Base-by-base conservation (phyloP, 179 eudicot species). In the Pouteria campechiana region DNA sequence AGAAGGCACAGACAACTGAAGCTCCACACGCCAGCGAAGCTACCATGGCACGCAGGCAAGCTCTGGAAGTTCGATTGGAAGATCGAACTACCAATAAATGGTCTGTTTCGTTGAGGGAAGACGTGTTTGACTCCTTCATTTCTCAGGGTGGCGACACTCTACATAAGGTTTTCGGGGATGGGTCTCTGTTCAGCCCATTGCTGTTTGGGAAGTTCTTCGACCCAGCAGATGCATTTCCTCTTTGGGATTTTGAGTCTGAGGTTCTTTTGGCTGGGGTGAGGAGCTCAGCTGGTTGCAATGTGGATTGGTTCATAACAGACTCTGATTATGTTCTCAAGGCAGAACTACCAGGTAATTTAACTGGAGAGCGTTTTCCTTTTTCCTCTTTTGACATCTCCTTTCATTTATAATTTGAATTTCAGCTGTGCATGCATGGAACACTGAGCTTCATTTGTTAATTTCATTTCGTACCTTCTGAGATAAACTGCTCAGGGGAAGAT, bases 191-290 rank as follows among this genome's bases (percentile, higher is more conserved):
- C 60, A 81, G 88, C 50, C 97, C 97, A 6, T 58, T 76, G 58
- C 53, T 88, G 73, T 88, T 88, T 52, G 85, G 88, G 6, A 88
- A 85, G 65, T 88, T 80, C 65, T 88, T 89, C 31, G 95, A 89
- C 67, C 97, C 95, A 8, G 85, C 95, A 0, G 97, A 89, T 52
- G 95, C 95, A 2, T 89, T 89, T 48, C 95, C 97, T 2, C 48
- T 89, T 2, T 89, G 97, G 97, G 95, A 89, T 32, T 85, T 88
- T 34, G 95, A 85, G 27, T 67, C 89, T n/a, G 72, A 65, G 34
- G 68, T 61, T 6, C 54, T 85, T 51, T 50, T 89, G 27, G 56
- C 76, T 3, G 67, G 39, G 31, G 51, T 57, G 16, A 51, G 64
- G 12, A 61, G 63, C 18, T 52, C 67, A 0, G 67, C 64, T 0